These are phyloP conservation scores for Mitragyna speciosa DNA, from an alignment of 257 asterid species.

Conservation along the genomic window DNA sequence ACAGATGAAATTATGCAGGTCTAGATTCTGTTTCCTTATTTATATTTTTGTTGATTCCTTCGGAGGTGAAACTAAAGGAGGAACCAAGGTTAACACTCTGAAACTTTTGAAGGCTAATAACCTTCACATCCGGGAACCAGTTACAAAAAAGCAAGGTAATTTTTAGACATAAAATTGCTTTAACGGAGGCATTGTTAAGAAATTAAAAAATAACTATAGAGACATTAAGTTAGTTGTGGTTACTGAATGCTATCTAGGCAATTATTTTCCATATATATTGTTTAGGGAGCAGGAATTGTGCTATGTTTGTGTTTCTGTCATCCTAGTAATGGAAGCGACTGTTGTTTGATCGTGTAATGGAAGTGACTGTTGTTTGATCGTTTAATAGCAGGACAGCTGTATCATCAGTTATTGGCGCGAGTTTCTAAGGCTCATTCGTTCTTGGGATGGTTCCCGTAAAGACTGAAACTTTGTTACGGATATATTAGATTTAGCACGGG, in stretches of 20 bases:
- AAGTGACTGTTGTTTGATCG: background rate
- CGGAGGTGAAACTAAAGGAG: background rate
- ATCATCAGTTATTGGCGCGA: background rate
- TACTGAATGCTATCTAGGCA: too few species aligned
- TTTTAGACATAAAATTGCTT: too few species aligned
- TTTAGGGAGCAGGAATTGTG: background rate
- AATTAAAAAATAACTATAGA: too few species aligned
- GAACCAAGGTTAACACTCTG: background rate
- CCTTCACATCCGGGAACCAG: too few species aligned
- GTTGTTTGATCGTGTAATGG: background rate
- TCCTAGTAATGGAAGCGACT: background rate
- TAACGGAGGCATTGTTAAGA: too few species aligned
- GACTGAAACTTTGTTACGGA: background rate
- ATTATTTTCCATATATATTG: too few species aligned
- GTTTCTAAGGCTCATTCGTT: background rate
- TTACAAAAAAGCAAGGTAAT: too few species aligned
- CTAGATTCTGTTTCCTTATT: background rate
- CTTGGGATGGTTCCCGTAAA: background rate
- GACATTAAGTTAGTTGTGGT: too few species aligned
- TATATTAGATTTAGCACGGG: slow-evolving; percentile 8
- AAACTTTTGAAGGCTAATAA: too few species aligned
- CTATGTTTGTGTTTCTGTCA: background rate
- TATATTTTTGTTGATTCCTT: background rate
- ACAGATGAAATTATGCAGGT: background rate
- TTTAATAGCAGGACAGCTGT: background rate